phyloP scores from a whole-genome alignment of 108 stramenopile species.

The Aurantiochytrium sp. region DNA sequence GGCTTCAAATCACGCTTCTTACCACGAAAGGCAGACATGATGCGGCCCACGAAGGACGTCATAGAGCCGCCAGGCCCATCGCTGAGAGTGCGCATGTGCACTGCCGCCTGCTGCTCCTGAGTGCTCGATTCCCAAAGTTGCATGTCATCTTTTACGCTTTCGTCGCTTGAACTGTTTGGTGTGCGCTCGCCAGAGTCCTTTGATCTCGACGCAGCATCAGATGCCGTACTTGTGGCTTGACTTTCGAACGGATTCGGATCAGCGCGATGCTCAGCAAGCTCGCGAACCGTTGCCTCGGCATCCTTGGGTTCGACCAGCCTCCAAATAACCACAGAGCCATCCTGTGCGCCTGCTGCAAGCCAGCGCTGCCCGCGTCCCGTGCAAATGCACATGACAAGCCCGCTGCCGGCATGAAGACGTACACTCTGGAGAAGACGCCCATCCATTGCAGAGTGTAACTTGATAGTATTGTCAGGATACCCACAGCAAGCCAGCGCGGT shows the following conservation, averaged over 20 bases:
- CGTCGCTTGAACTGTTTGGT: too few species aligned
- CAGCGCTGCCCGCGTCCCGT: neutral
- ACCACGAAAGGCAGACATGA: neutral
- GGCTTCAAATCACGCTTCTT: neutral
- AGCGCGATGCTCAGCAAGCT: neutral
- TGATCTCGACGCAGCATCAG: too few species aligned
- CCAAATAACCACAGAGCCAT: neutral
- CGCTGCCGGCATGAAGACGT: neutral
- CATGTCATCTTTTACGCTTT: too few species aligned
- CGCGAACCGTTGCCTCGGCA: neutral
- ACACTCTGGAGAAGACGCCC: neutral
- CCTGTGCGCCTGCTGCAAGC: neutral
- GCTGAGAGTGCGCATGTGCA: too few species aligned
- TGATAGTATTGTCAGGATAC: neutral
- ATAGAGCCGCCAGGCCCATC: too few species aligned
- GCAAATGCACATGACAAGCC: neutral
- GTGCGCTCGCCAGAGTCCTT: too few species aligned
- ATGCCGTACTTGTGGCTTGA: neutral
- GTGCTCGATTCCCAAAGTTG: too few species aligned
- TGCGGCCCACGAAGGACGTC: neutral
- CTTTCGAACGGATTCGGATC: neutral
- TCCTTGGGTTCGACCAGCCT: neutral
- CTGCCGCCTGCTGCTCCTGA: too few species aligned
- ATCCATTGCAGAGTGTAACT: neutral
- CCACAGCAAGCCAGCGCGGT: neutral